Base-by-base conservation (phyloP, 176 grass and related monocot genomes). In the Carex scoparia region DNA sequence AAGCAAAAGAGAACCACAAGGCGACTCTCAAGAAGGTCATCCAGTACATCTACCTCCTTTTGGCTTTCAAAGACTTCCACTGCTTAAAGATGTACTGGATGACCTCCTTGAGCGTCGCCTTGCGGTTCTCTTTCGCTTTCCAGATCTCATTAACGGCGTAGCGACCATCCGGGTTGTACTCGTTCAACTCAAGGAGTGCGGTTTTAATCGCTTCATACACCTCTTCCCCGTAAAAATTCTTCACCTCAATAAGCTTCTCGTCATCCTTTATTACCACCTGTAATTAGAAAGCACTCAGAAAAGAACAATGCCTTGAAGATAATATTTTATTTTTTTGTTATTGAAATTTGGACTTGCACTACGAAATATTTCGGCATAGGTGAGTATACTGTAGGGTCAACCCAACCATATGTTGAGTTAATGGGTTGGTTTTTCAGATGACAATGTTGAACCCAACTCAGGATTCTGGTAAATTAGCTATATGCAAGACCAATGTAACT, bases 91-190 rank as follows among this genome's bases (percentile, higher is more conserved):
- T 59, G 42, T 92, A 83, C 30, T 87, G 57, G 63, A 92, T 79
- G 28, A 87, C 86, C 60, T 92, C 90, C 0, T 80, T 81, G 35
- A 92, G 79, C 28, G 60, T 90, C 3, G 92, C 92, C 73, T 90
- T 90, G 7, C 30, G 88, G 55, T 84, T 82, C 56, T 86, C 83
- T 72, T 88, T 87, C 37, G 85, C 84, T 85, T 94, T 84, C 92
- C 90, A 94, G 48, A 94, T 77, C 19, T 94, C 92, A 30, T 87
- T 84, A 2, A 91, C 86, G 16, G 65, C 44, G 7, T 86, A 91
- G 68, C 90, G 58, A 28, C 90, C 90, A 11, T 87, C 84, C 5
- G 92, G 78, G 59, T 91, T 94, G 86, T 90, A 91, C 59, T 94
- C 90, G 0, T 94, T 94, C 38, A 94, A 81, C 86, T 94, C 88